Base-by-base conservation (phyloP, 208 protist species). In the Angomonas deanei region DNA sequence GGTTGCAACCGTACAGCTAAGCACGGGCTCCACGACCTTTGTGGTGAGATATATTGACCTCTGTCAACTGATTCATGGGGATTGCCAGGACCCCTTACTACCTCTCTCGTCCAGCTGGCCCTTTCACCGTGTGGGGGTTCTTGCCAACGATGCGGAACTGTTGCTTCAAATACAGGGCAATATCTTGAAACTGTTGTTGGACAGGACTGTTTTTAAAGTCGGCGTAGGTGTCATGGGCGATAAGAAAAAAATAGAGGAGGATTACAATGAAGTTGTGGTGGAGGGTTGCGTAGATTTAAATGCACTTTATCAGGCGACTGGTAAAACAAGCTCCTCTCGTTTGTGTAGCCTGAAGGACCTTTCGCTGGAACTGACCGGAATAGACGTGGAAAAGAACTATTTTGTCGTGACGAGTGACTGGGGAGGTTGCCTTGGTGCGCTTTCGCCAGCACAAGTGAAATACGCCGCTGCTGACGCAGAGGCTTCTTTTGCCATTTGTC, bases 1-100 rank as follows among this genome's bases (percentile, higher is more conserved):
- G 23, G 78, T 84, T 2, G 82, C 82, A 6, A 82, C 72, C 32
- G 66, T 85, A 27, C 82, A 88, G 66, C 72, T 88, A 23, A 81
- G 78, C 57, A 77, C 64, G 23, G 65, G 55, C 28, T 72, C 63
- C 26, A 62, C 64, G 27, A 79, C 82, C 2, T 42, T 88, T 47
- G 65, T 88, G 2, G 55, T 88, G 5, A 76, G 67, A 52, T 69
- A 73, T 30, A 72, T 53, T 46, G 74, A 88, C 31, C 26, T 88
- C 21, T 63, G 67, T 49, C 46, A 31, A 2, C 39, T 84, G 30
- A 32, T 64, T 4, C 32, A 68, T 2, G 68, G 63, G 5, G 60
- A 31, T 13, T 58, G 34, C 13, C 50, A 72, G 33, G 70, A 74
- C 46, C 70, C 76, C 24, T 66, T 61, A n/a, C 59, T 55, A 15